Base-by-base conservation (phyloP, 176 grass and related monocot genomes). In the Cenchrus americanus region DNA sequence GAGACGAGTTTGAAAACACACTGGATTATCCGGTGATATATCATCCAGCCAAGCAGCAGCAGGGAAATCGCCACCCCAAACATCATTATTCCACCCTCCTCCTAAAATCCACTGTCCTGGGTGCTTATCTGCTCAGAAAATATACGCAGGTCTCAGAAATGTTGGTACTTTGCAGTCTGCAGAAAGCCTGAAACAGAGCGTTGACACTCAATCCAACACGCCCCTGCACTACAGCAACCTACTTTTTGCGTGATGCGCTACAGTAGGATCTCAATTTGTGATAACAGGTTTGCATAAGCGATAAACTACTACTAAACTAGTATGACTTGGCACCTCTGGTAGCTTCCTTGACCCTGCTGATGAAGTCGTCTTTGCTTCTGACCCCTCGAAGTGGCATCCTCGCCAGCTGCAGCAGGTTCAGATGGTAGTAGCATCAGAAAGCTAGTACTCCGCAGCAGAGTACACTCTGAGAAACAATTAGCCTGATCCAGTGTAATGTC, bases 21-120 rank as follows among this genome's bases (percentile, higher is more conserved):
- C 96, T 47, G 96, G 96, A 64, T 99, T 99, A 80, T 94, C 52
- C 30, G 93, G 89, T 83, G 91, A 86, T 79, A 99, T 87, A 43
- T 82, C 66, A 70, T 99, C 93, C 79, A 99, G 74, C 89, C 96
- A 99, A 94, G 91, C 87, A 90, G 89, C 72, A 71, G 68, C 37
- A 55, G 96, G 96, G 18, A 85, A 73, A 6, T 85, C 87, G 76
- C 93, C 91, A 22, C 83, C 85, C 93, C 89, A 96, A 17, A 86
- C 24, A 88, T 99, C 93, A 78, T 90, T 94, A 71, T 99, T 99
- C 96, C 96, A 99, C 50, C 93, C 93, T 23, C 91, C 89, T 51
- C 91, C 96, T 14, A 92, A 71, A 10, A 96, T 61, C 96, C 96
- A 99, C 60, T 94, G 76, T 4, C 93, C 91, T 71, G 12, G 76